phyloP scores from a whole-genome alignment of 768 basidiomycete genomes.

The Kwoniella mangroviensis region DNA sequence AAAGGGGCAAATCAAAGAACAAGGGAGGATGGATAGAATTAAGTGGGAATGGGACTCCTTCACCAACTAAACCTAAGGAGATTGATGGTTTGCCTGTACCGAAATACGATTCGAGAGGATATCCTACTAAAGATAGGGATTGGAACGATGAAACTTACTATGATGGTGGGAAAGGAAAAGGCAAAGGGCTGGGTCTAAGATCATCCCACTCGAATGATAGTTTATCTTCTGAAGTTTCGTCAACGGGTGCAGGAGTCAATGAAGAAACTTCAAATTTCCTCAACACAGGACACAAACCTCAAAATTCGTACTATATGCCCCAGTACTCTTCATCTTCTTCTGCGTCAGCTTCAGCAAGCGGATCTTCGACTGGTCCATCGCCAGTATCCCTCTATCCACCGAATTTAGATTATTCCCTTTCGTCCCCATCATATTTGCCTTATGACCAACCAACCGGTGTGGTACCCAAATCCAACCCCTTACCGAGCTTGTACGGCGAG shows the following conservation, averaged over 20 bases:
- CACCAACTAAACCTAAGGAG: slow-evolving; percentile 3
- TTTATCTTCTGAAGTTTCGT: slow-evolving; percentile 39
- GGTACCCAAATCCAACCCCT: slow-evolving; percentile 20
- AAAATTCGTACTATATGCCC: slow-evolving; percentile 30
- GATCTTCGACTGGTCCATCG: slow-evolving; percentile 16
- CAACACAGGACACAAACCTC: slow-evolving; percentile 19
- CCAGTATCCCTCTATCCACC: slow-evolving; percentile 39
- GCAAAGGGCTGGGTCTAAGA: slow-evolving; percentile 7
- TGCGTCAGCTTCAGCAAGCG: slow-evolving; percentile 9
- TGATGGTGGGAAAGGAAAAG: slow-evolving; percentile 7
- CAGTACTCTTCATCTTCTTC: slow-evolving; percentile 14
- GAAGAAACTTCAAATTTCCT: slow-evolving; percentile 38
- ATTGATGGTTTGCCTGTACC: slow-evolving; percentile 25
- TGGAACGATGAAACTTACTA: slow-evolving; percentile 1
- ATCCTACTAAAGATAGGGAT: slow-evolving; percentile 35
- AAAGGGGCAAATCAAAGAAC: slow-evolving; percentile 13
- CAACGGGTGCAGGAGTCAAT: slow-evolving; percentile 44
- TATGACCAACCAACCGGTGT: slow-evolving; percentile 27
- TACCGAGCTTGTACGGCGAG: slow-evolving; percentile 38
- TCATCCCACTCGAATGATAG: slow-evolving; percentile 29
- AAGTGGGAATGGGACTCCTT: slow-evolving; percentile 8
- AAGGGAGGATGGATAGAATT: slow-evolving; percentile 28
- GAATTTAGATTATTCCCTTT: slow-evolving; percentile 39
- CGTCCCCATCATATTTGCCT: slow-evolving; percentile 38
- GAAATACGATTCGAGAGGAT: slow-evolving; percentile 44